Base-by-base conservation (phyloP, 306 rosid genomes). In the Malus asiatica region DNA sequence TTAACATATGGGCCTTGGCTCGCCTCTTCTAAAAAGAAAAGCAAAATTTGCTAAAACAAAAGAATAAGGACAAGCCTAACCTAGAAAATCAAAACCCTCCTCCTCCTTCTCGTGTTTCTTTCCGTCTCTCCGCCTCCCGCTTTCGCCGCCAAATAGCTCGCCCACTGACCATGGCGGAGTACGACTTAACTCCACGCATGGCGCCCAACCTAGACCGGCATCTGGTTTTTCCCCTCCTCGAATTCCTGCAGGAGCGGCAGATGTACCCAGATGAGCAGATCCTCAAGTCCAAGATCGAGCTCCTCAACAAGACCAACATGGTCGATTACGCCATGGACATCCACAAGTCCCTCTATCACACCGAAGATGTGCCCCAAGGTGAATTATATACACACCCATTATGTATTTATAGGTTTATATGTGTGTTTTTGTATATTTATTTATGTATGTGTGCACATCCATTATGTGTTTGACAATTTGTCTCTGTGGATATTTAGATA, bases 291-390 rank as follows among this genome's bases (percentile, higher is more conserved):
- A 95, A 95, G 81, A 92, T 95, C 75, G 97, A 90, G 75, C 97
- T 95, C 5, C 95, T 95, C 52, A 92, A 84, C 89, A 87, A 88
- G 78, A 95, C 99, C 35, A 90, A 90, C 86, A 95, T 95, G 99
- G 99, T 95, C 27, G 99, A 95, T 62, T 95, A 92, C 59, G 96
- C 96, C 66, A 92, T 92, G 99, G 97, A 92, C 82, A 92, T 92
- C 78, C 92, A 92, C 86, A 95, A 95, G 78, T 86, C 88, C 27
- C 97, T 95, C 55, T 90, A 92, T 81, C 96, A 83, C 72, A 89
- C 97, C 2, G 97, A 95, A 53, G 97, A 95, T 5, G 97, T 92
- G 1, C 99, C 99, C 2, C 92, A 85, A 44, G 88, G 92, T 86
- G 22, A 9, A 64, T 30, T 64, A 8, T 23, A 61, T 27, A 58